Conservation (phyloP, 768 basidiomycete species). For the Cystobasidium ongulense region DNA sequence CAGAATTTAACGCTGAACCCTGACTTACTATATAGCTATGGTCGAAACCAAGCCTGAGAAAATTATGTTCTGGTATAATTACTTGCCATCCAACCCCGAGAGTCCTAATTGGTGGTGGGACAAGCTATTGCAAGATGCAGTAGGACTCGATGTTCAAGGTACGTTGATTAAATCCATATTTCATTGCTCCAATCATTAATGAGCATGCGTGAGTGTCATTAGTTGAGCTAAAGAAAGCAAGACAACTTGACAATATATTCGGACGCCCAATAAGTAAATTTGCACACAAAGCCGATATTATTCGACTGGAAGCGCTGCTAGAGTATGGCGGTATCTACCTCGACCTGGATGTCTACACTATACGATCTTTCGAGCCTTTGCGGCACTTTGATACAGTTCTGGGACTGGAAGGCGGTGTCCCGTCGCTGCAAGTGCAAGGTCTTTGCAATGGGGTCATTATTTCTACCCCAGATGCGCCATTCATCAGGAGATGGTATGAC, state of each 20-base stretch:
- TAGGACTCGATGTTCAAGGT: not conserved
- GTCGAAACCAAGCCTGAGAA: not conserved
- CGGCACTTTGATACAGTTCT: slow-evolving; percentile 35
- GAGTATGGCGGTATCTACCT: slow-evolving; percentile 38
- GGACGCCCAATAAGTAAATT: slow-evolving; percentile 35
- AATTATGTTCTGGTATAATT: slow-evolving; percentile 25
- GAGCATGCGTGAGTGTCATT: not conserved
- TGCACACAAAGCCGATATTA: slow-evolving; percentile 41
- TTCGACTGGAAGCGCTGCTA: slow-evolving; percentile 37
- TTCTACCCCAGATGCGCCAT: slow-evolving; percentile 30
- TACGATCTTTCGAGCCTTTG: slow-evolving; percentile 31
- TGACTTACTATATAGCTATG: slow-evolving; percentile 1
- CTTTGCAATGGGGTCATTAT: slow-evolving; percentile 41
- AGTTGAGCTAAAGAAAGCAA: slow-evolving; percentile 23
- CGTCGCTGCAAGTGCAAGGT: slow-evolving; percentile 30
- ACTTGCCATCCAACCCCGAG: not conserved
- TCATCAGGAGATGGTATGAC: slow-evolving; percentile 38
- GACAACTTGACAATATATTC: slow-evolving; percentile 35
- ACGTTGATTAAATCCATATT: not conserved
- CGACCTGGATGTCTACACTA: slow-evolving; percentile 37
- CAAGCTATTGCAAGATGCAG: not conserved
- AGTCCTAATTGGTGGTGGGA: slow-evolving; percentile 24
- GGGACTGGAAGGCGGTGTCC: slow-evolving; percentile 38
- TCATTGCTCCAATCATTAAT: not conserved
- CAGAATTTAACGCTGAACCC: not conserved